Evolutionary conservation across 768 basidiomycete genomes (phyloP), one percentile per base, ranked within the genome.

Genomic region (Russula griseocarnosa): DNA sequence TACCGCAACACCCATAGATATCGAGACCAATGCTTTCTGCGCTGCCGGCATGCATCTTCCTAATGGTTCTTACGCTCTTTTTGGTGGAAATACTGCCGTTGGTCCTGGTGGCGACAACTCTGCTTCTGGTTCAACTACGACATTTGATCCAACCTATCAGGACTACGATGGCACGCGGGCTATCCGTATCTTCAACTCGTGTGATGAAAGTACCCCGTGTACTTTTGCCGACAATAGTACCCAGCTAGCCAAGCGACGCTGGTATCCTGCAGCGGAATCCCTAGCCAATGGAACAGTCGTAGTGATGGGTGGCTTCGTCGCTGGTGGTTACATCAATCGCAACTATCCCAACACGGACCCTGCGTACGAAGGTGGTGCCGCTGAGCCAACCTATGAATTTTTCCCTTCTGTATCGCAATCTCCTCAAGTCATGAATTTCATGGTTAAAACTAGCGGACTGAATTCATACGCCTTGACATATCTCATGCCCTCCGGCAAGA

Each of bases 381-480:
- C 90, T 11, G 89, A 94, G 69, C 87, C 88, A 32, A 90, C 90
- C 0, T 88, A 82, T 71, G 92, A 94, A 76, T 90, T 92, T 74
- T 94, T 81, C 75, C 93, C 93, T 18, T 78, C 82, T 7, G 82
- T 78, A 36, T 79, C 81, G 14, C 67, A 57, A 30, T 71, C 74
- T 11, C 81, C 82, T 3, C 78, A 79, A 62, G 73, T 77, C 28
- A 86, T 87, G 82, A 73, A 82, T 7, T 92, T 92, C 78, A 79
- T 92, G 78, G 75, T 81, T 65, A 75, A 79, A 18, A 89, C 90
- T 0, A 88, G 86, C 24, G 90, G 90, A 47, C 79, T 92, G 47
- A 92, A 92, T 73, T 78, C 88, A 0, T 92, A 91, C 68, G 83
- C 87, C 0, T 87, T 86, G 69, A 80, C 86, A 9, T 91, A 79